Percentiles rank a stretch among this genome's conserved stretches.
phyloP scores from a whole-genome alignment of 495 filamentous ascomycete genomes.

The Hamigera avellanea region DNA sequence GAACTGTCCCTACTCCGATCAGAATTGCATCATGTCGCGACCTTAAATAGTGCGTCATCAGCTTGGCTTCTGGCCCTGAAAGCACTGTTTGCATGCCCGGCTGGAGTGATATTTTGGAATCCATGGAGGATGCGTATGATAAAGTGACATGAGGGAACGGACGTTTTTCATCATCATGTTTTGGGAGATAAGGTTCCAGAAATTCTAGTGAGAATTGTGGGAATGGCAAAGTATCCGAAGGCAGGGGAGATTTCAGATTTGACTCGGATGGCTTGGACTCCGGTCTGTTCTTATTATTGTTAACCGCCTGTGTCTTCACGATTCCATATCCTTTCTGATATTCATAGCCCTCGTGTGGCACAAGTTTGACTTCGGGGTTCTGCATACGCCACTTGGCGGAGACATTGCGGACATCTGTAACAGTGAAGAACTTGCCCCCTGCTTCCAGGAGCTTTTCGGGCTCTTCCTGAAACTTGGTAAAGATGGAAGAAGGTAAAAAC shows the following conservation, averaged over 20 bases:
- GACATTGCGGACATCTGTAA: conserved; percentile 41
- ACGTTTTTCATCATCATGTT: conserved; percentile 15
- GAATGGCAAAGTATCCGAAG: conserved; percentile 34
- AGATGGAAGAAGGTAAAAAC: conserved; percentile 42
- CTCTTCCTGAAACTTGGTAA: conserved; percentile 38
- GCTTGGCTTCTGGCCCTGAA: conserved; percentile 70
- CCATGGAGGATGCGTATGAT: conserved; percentile 84
- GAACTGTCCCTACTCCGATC: conserved; percentile 71
- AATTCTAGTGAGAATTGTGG: conserved; percentile 33
- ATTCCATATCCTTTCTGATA: conserved; percentile 41
- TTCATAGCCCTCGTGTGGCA: conserved; percentile 39
- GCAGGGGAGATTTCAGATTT: conserved; percentile 17
- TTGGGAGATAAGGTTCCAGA: conserved; percentile 36
- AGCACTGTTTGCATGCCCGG: conserved; percentile 67
- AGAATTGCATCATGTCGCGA: conserved; percentile 74
- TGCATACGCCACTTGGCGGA: conserved; percentile 41
- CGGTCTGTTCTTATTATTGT: conserved; percentile 6
- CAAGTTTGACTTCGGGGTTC: conserved; percentile 33
- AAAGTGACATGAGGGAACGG: conserved; percentile 51
- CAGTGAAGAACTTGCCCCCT: conserved; percentile 37
- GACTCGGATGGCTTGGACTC: conserved; percentile 6
- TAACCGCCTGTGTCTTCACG: conserved; percentile 19
- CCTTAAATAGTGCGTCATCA: conserved; percentile 86
- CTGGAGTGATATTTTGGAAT: conserved; percentile 61
- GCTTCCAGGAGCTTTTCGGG: conserved; percentile 33